Evolutionary conservation across 768 basidiomycete species (phyloP).

Genomic region (Hygrophoropsis aurantiaca): DNA sequence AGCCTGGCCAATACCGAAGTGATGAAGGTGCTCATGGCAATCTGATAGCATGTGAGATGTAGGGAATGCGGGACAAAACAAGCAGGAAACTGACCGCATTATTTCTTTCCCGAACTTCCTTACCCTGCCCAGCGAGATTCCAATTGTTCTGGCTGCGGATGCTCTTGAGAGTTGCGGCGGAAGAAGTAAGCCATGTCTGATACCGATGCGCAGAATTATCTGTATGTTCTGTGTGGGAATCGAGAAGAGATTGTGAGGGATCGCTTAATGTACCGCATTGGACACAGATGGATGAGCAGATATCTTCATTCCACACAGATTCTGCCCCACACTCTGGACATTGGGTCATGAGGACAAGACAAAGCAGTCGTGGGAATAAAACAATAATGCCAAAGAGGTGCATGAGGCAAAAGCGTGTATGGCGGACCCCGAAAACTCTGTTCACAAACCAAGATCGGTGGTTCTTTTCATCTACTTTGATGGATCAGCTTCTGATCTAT

Average conservation of each 20-base stretch:
- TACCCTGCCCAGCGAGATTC: slow-evolving; percentile 64
- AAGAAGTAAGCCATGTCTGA: slow-evolving; percentile 28
- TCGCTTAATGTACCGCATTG: slow-evolving; percentile 71
- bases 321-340: slow-evolving; percentile 57
- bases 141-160: slow-evolving; percentile 52
- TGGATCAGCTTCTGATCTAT: too few species aligned
- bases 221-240: slow-evolving; percentile 40
- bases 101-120: slow-evolving; percentile 61
- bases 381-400: background rate
- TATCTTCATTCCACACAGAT: slow-evolving; percentile 54
- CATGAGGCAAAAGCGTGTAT: slow-evolving; percentile 1
- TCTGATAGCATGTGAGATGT: slow-evolving; percentile 36
- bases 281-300: slow-evolving; percentile 64
- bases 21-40: slow-evolving; percentile 65
- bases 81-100: slow-evolving; percentile 51
- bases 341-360: slow-evolving; percentile 12
- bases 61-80: slow-evolving; percentile 4
- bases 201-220: slow-evolving; percentile 32
- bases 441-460: slow-evolving; percentile 1
- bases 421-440: slow-evolving; percentile 27
- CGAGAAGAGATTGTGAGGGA: slow-evolving; percentile 59
- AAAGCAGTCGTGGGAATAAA: slow-evolving; percentile 9
- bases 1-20: slow-evolving; percentile 57
- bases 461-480: background rate
- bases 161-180: slow-evolving; percentile 42